Percentiles rank a stretch among this genome's conserved stretches.
phyloP scores from a whole-genome alignment of 495 filamentous ascomycete species.

The Neurospora pannonica region DNA sequence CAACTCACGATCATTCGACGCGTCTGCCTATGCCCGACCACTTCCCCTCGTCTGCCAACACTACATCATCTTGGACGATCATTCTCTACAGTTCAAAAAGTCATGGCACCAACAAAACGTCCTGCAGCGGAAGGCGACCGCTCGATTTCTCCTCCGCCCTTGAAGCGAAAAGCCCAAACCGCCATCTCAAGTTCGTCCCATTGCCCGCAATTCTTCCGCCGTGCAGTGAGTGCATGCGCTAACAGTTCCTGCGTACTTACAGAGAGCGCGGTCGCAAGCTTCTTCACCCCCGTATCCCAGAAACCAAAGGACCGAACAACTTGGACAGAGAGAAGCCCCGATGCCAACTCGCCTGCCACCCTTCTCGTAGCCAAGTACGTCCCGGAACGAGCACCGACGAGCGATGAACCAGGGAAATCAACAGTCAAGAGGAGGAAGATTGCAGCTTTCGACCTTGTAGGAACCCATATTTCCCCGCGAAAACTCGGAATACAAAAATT shows the following conservation, averaged over 20 bases:
- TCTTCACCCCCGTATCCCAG: conserved; percentile 82
- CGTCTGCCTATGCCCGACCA: not conserved
- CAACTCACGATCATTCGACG: not conserved
- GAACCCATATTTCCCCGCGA: conserved; percentile 4
- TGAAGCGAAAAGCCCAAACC: conserved; percentile 55
- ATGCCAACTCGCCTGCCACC: conserved; percentile 36
- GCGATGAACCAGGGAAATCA: conserved; percentile 11
- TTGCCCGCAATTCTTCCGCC: not conserved
- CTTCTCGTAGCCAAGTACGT: conserved; percentile 69
- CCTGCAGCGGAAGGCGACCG: conserved; percentile 13
- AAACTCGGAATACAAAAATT: not conserved
- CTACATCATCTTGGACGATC: not conserved
- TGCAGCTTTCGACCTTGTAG: conserved; percentile 84
- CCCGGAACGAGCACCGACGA: conserved; percentile 22
- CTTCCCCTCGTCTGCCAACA: not conserved
- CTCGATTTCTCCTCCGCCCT: conserved; percentile 50
- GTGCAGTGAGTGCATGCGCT: not conserved
- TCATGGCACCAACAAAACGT: conserved; percentile 3
- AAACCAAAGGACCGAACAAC: conserved; percentile 69
- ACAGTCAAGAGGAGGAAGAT: conserved; percentile 47
- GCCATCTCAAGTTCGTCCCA: conserved; percentile 56
- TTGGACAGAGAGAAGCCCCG: conserved; percentile 57
- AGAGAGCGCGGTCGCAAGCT: conserved; percentile 64
- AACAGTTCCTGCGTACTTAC: conserved; percentile 11
- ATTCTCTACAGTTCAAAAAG: not conserved